Conservation (phyloP, 176 grass and related monocot species). For the Pontederia crassipes region DNA sequence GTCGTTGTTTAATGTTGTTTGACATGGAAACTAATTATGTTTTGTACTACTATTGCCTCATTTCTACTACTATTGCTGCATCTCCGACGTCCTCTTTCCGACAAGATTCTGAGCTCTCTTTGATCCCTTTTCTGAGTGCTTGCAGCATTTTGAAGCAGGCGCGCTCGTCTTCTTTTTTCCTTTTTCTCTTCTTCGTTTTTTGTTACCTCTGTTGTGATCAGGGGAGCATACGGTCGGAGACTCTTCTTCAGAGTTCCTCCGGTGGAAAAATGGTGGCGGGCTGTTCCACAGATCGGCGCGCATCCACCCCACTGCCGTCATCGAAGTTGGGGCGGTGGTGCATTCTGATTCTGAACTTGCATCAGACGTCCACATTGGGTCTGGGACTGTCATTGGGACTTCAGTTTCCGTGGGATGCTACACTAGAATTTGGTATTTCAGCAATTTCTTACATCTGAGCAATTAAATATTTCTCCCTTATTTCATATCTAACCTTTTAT, state of each 20-base stretch:
- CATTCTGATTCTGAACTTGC: conserved; percentile 42
- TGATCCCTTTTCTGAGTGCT: too few species aligned
- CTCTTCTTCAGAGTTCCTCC: conserved; percentile 17
- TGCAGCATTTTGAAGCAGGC: too few species aligned
- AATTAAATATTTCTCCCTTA: too few species aligned
- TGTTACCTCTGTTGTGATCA: neutral
- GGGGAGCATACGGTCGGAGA: neutral
- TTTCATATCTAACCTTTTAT: too few species aligned
- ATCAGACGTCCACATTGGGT: conserved; percentile 46
- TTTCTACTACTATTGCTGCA: too few species aligned
- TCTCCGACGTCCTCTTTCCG: too few species aligned
- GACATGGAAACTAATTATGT: too few species aligned
- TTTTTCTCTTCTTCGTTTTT: too few species aligned
- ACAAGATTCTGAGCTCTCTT: too few species aligned
- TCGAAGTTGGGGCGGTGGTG: conserved; percentile 45
- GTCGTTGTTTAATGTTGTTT: too few species aligned
- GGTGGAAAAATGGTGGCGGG: conserved; percentile 51
- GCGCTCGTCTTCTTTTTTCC: too few species aligned
- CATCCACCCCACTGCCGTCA: conserved; percentile 25
- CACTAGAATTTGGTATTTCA: conserved; percentile 56
- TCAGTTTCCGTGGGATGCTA: conserved; percentile 52
- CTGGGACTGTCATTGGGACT: conserved; percentile 55
- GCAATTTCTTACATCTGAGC: neutral
- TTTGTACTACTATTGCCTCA: too few species aligned
- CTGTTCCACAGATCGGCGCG: conserved; percentile 27